These are phyloP conservation scores for Teunomyces stri DNA, from an alignment of 805 yeast species.

Conservation along the genomic window DNA sequence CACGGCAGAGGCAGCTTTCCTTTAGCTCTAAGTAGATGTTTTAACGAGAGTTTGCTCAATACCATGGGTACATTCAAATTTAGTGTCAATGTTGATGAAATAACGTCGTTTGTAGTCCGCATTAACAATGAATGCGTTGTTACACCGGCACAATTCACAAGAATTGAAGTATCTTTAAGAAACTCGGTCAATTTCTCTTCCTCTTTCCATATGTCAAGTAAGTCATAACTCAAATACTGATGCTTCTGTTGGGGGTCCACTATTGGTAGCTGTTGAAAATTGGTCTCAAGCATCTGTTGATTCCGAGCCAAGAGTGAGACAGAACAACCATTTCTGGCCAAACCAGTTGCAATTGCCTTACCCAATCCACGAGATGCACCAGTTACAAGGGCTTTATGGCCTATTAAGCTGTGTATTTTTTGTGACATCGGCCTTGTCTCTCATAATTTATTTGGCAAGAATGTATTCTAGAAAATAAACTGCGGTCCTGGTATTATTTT, in stretches of 20 bases:
- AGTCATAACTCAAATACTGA: constrained; percentile 31
- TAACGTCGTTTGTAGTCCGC: constrained; percentile 37
- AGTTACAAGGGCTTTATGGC: constrained; percentile 50
- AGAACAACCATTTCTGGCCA: constrained; percentile 52
- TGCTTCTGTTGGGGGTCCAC: constrained; percentile 23
- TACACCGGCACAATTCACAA: constrained; percentile 68
- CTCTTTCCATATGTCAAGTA: constrained; percentile 10
- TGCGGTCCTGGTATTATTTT: too few relatives aligned
- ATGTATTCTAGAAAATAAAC: too few relatives aligned
- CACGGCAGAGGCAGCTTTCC: constrained; percentile 15
- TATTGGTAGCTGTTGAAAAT: constrained; percentile 14
- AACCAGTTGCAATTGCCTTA: constrained; percentile 46
- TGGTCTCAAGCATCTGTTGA: constrained; percentile 29
- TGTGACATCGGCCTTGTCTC: background rate
- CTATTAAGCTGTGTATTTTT: constrained; percentile 3
- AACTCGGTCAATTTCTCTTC: constrained; percentile 7
- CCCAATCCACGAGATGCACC: constrained; percentile 78
- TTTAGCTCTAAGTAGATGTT: constrained; percentile 45
- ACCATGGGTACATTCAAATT: constrained; percentile 65
- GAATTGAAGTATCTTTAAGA: constrained; percentile 39
- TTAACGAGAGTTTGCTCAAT: constrained; percentile 50
- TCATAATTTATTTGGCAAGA: background rate
- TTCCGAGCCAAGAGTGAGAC: constrained; percentile 53
- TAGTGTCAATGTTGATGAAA: constrained; percentile 46
- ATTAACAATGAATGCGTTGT: constrained; percentile 55